Evolutionary conservation across 345 rosid genomes (phyloP).

Genomic region (Noccaea bulbosa): DNA sequence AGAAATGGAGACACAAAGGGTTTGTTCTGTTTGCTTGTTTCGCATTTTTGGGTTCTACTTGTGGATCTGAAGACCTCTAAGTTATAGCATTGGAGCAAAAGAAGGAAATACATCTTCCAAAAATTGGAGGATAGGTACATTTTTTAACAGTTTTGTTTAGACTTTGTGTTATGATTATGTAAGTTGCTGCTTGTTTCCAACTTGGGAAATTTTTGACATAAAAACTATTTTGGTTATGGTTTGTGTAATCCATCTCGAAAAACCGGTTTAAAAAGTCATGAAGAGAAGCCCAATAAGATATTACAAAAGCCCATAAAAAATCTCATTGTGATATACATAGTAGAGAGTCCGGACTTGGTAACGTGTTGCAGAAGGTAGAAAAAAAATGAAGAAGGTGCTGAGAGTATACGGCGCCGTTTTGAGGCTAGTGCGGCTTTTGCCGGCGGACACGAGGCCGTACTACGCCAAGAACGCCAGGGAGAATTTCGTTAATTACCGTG

Average conservation of each 20-base stretch:
- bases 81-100: neutral
- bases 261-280: too few species aligned
- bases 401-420: conserved; percentile 74
- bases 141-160: conserved; percentile 2
- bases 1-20: neutral
- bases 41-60: conserved; percentile 8
- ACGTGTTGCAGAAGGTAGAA: conserved; percentile 40
- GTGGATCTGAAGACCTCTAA: conserved; percentile 21
- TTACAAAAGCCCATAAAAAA: conserved; percentile 24
- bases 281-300: neutral
- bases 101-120: neutral
- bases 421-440: conserved; percentile 77
- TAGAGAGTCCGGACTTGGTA: conserved; percentile 7
- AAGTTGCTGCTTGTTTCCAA: neutral
- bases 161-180: conserved; percentile 12
- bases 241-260: conserved; percentile 4
- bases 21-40: conserved; percentile 13
- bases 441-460: conserved; percentile 76
- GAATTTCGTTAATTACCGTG: conserved; percentile 86
- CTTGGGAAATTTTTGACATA: neutral
- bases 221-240: neutral
- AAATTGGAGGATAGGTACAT: neutral
- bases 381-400: conserved; percentile 73
- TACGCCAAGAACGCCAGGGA: conserved; percentile 93
- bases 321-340: neutral